Conservation (phyloP, 495 filamentous ascomycete species). For the Aspergillus steynii region DNA sequence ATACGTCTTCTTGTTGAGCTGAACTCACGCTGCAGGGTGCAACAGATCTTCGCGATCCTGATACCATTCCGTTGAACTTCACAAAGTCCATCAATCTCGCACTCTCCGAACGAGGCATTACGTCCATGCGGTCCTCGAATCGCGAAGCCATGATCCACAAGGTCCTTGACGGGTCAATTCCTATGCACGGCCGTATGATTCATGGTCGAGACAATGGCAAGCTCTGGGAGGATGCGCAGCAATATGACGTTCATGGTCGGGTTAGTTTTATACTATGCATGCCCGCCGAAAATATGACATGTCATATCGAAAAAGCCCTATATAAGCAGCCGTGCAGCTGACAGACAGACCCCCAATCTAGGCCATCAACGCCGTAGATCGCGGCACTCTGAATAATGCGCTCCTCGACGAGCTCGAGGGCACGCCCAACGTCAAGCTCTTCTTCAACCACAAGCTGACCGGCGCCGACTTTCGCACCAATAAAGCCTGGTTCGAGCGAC, state of each 20-base stretch:
- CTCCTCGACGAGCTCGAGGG: constrained; percentile 82
- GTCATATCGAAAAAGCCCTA: not conserved
- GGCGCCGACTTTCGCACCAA: constrained; percentile 78
- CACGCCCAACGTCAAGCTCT: constrained; percentile 82
- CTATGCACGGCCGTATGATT: constrained; percentile 98
- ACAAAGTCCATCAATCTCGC: constrained; percentile 97
- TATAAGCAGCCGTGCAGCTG: no score
- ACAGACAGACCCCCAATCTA: constrained; percentile 20
- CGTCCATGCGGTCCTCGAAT: constrained; percentile 70
- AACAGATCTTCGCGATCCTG: constrained; percentile 80
- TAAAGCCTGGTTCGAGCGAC: constrained; percentile 83
- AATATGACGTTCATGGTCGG: constrained; percentile 86
- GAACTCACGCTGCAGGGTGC: not conserved
- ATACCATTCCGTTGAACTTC: constrained; percentile 88
- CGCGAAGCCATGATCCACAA: constrained; percentile 66
- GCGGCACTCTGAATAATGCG: constrained; percentile 77
- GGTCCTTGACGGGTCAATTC: constrained; percentile 75
- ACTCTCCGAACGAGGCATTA: constrained; percentile 91
- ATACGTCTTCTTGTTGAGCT: not conserved
- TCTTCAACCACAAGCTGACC: constrained; percentile 89
- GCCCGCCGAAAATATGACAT: not conserved
- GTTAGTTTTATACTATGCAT: constrained; percentile 46
- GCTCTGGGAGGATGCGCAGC: constrained; percentile 75
- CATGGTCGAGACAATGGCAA: constrained; percentile 70
- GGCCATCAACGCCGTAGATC: constrained; percentile 68